Evolutionary conservation across 208 protist species (phyloP), one percentile per base, ranked within the genome.

Genomic region (Novymonas esmeraldas): DNA sequence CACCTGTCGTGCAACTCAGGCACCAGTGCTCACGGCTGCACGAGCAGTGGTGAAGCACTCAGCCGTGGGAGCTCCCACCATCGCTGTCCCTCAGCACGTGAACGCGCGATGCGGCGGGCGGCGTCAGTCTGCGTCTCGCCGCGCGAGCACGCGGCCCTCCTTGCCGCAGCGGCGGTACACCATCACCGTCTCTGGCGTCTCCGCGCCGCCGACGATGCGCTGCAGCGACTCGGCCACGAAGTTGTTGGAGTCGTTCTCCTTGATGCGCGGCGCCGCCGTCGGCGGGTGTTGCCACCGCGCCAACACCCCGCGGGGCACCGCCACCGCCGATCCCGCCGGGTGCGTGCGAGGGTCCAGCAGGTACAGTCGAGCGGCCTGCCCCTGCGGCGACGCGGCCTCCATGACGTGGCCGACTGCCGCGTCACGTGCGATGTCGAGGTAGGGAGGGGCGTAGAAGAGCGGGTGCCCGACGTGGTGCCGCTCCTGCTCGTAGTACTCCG

Each of bases 401-500:
- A 69, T 36, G 13, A 85, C 55, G 24, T 78, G 42, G 11, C 38
- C 44, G 46, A 72, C 42, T 28, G 80, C 71, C 0, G 65, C 70
- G 4, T 82, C 78, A n/a, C 62, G 50, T 20, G 64, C 50, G 16
- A 79, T 64, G 46, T 74, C 71, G 6, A 80, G 14, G 57, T 72
- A 78, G 6, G 58, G 46, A 16, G 75, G 76, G 2, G 76, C 60
- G 28, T 81, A 68, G 41, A 78, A 76, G 13, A 82, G 71, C 5
- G 82, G 66, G 51, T 81, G 84, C 0, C 77, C 82, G 39, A 67
- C 61, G n/a, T 62, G 46, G 49, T 77, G 71, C 24, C 70, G 72
- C 73, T 90, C 79, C 48, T 63, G 57, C 34, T 76, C 81, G 58
- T 86, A 85, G 80, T 93, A 90, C n/a, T 80, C 64, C 57, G 69